These are phyloP conservation scores for Geotrichum siamense DNA, from an alignment of 1,139 yeast genomes.

Conservation along the genomic window DNA sequence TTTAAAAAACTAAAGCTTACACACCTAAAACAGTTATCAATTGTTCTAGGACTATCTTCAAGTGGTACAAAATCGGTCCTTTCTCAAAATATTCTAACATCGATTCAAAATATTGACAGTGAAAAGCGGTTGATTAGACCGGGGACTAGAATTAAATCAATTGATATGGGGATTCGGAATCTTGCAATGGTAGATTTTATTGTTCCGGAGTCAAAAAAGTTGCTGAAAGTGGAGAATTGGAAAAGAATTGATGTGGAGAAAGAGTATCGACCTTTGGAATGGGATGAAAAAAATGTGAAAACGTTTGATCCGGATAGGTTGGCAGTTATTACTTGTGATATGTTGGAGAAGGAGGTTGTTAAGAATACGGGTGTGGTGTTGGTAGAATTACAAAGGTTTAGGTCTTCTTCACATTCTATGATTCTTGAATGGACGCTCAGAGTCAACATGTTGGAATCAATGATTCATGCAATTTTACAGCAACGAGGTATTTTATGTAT, in stretches of 20 bases:
- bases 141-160: constrained; percentile 29
- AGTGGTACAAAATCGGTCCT: constrained; percentile 3
- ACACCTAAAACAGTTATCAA: constrained; percentile 8
- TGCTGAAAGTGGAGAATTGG: constrained; percentile 40
- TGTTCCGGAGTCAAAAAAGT: background rate
- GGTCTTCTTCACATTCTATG: constrained; percentile 42
- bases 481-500: constrained; percentile 4
- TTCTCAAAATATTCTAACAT: background rate
- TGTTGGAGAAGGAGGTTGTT: constrained; percentile 24
- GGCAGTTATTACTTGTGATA: constrained; percentile 23
- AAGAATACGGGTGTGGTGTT: constrained; percentile 38
- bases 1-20: constrained; percentile 4
- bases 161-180: constrained; percentile 42
- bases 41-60: constrained; percentile 2
- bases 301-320: constrained; percentile 24
- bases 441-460: constrained; percentile 48
- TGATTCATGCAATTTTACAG: constrained; percentile 36
- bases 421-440: constrained; percentile 47
- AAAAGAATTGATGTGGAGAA: constrained; percentile 38
- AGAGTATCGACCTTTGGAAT: constrained; percentile 24
- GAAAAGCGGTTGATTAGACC: background rate
- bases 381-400: constrained; percentile 50
- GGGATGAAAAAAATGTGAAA: constrained; percentile 6
- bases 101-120: background rate
- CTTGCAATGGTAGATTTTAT: constrained; percentile 36